Conservation (phyloP, 768 basidiomycete species). For the Lentinus brumalis region DNA sequence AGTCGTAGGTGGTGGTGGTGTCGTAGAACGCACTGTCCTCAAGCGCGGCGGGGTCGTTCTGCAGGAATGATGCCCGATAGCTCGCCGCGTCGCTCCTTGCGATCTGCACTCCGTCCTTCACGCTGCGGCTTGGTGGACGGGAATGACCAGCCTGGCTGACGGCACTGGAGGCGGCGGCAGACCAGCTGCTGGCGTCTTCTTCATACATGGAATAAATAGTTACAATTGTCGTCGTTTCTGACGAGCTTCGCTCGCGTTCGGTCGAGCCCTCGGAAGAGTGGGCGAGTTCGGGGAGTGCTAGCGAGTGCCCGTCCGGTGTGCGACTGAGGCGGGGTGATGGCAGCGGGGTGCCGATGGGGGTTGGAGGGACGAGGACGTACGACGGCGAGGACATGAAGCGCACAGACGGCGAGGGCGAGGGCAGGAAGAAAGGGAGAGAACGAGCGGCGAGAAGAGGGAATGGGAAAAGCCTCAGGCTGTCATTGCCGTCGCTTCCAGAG, state of each 20-base stretch:
- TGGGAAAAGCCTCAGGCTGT: not conserved
- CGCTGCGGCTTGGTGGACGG: constrained; percentile 31
- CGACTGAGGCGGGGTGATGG: constrained; percentile 11
- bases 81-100: constrained; percentile 32
- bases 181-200: constrained; percentile 58
- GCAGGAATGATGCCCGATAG: constrained; percentile 36
- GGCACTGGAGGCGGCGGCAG: constrained; percentile 31
- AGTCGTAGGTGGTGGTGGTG: constrained; percentile 27
- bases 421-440: not conserved
- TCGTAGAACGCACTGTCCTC: constrained; percentile 35
- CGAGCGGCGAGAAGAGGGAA: constrained; percentile 10
- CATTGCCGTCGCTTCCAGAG: constrained; percentile 12
- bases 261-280: constrained; percentile 30
- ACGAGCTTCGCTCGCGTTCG: constrained; percentile 54
- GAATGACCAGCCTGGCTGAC: constrained; percentile 26
- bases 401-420: not conserved
- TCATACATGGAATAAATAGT: constrained; percentile 90
- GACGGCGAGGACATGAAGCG: constrained; percentile 29
- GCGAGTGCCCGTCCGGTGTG: constrained; percentile 26
- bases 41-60: constrained; percentile 24
- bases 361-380: constrained; percentile 29
- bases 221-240: constrained; percentile 76
- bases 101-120: constrained; percentile 33
- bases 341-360: constrained; percentile 25
- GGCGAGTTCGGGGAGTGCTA: constrained; percentile 39